Conservation (phyloP, 208 protist species). For the Acanthamoeba culbertsoni region DNA sequence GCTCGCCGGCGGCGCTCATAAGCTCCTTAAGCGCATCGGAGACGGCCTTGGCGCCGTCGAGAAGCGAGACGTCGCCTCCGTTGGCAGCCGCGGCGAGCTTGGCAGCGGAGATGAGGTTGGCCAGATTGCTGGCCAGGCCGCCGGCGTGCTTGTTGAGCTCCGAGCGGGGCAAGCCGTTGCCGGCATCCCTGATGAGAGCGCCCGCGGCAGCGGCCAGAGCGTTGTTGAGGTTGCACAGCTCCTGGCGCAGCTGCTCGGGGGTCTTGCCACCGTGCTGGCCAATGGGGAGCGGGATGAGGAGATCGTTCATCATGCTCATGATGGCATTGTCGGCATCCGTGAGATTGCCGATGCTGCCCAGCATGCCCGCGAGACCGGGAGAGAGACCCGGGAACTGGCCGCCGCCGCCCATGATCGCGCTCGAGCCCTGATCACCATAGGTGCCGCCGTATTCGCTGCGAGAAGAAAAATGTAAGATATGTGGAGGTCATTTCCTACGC, state of each 20-base stretch:
- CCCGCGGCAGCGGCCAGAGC: slow-evolving; percentile 63
- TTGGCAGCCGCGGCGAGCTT: slow-evolving; percentile 48
- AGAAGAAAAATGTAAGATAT: not conserved
- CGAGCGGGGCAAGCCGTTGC: slow-evolving; percentile 15
- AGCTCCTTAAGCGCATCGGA: slow-evolving; percentile 52
- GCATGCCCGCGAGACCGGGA: slow-evolving; percentile 56
- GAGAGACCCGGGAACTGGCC: slow-evolving; percentile 56
- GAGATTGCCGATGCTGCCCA: slow-evolving; percentile 62
- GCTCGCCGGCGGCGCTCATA: slow-evolving; percentile 45
- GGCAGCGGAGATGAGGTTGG: slow-evolving; percentile 50
- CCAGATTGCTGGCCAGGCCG: slow-evolving; percentile 46
- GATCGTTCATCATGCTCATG: slow-evolving; percentile 61
- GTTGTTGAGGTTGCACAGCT: slow-evolving; percentile 64
- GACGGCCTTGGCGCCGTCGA: slow-evolving; percentile 60
- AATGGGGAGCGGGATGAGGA: slow-evolving; percentile 48
- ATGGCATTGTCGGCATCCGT: slow-evolving; percentile 43
- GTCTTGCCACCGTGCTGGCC: slow-evolving; percentile 64
- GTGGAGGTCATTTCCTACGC: not conserved
- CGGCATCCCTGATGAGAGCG: slow-evolving; percentile 58
- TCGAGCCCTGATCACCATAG: slow-evolving; percentile 35
- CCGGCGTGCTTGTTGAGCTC: slow-evolving; percentile 59
- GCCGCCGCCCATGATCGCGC: slow-evolving; percentile 30
- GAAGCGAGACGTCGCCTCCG: slow-evolving; percentile 48
- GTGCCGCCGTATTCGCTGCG: slow-evolving; percentile 39
- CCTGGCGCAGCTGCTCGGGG: slow-evolving; percentile 70